Evolutionary conservation across 1,139 yeast genomes (phyloP).

Genomic region (Lodderomyces margitis): DNA sequence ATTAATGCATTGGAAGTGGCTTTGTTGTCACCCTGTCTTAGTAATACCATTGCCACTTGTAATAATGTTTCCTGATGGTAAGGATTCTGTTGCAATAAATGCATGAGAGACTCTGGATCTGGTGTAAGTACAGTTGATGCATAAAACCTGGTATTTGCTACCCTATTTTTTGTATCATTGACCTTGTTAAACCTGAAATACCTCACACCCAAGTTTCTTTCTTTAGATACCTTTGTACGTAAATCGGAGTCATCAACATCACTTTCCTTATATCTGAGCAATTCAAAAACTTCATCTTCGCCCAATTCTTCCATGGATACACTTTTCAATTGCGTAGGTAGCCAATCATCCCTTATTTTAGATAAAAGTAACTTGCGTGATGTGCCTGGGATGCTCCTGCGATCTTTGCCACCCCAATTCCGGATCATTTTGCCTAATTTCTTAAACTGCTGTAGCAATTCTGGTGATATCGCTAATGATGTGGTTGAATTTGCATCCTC

Average conservation of each 20-base stretch:
- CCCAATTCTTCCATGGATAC: constrained; percentile 58
- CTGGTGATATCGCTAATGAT: constrained; percentile 61
- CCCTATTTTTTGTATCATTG: constrained; percentile 38
- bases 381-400: constrained; percentile 70
- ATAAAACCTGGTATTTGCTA: constrained; percentile 60
- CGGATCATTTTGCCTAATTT: constrained; percentile 60
- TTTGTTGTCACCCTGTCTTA: constrained; percentile 73
- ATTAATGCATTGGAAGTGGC: constrained; percentile 67
- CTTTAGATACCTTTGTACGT: constrained; percentile 41
- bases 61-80: constrained; percentile 78
- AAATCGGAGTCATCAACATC: constrained; percentile 32
- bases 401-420: constrained; percentile 85
- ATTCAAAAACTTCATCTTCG: constrained; percentile 36
- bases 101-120: constrained; percentile 66
- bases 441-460: constrained; percentile 61
- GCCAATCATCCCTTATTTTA: constrained; percentile 77
- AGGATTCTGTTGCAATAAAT: constrained; percentile 56
- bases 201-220: constrained; percentile 48
- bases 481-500: constrained; percentile 72
- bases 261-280: constrained; percentile 41
- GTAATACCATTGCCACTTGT: constrained; percentile 72
- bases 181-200: constrained; percentile 53
- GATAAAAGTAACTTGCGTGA: constrained; percentile 65
- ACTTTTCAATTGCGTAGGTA: constrained; percentile 68
- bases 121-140: constrained; percentile 67